Evolutionary conservation across 208 protist species (phyloP), one percentile per base, ranked within the genome.

Genomic region (Angomonas desouzai): DNA sequence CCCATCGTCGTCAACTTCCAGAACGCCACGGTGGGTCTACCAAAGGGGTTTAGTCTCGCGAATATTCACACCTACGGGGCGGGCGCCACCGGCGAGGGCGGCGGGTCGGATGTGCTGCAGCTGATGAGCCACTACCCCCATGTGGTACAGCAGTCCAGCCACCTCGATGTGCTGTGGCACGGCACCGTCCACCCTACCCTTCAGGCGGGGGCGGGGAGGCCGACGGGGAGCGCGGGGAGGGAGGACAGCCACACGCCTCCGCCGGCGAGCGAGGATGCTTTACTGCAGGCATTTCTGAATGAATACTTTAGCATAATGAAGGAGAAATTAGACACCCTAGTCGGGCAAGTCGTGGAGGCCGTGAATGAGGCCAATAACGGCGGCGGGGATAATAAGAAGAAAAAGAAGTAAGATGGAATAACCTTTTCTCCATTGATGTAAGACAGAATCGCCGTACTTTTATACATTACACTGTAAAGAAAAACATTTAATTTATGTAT

Each of bases 241-340:
- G 36, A 40, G 36, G 36, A 40, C 36, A 40, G 13, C 13, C 13
- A 6, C 13, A 40, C 36, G 6, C 36, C 36, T 18, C 13, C 13
- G 36, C 6, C 45, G 3, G 45, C n/a, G 18, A 51, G 20, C 11
- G 56, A 61, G 22, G 56, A 61, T 18, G 56, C 22, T 4, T 6
- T 61, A 2, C 18, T 61, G 56, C 20, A 34, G 20, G 25, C n/a
- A 18, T 61, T 61, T 61, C n/a, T 61, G 1, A 61, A 61, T 40
- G 56, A 61, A 18, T 61, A 61, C 38, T 34, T 61, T 30, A 25
- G 29, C 23, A 43, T 61, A 2, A 43, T 61, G 28, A 61, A 61
- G 20, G 33, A 61, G 56, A 61, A 48, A n/a, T 27, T 47, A 29
- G 56, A 61, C 11, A 34, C 32, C 4, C 33, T 61, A 1, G 38